Conservation (phyloP, 2,329 filamentous ascomycete genomes). For the Apiospora sp. region DNA sequence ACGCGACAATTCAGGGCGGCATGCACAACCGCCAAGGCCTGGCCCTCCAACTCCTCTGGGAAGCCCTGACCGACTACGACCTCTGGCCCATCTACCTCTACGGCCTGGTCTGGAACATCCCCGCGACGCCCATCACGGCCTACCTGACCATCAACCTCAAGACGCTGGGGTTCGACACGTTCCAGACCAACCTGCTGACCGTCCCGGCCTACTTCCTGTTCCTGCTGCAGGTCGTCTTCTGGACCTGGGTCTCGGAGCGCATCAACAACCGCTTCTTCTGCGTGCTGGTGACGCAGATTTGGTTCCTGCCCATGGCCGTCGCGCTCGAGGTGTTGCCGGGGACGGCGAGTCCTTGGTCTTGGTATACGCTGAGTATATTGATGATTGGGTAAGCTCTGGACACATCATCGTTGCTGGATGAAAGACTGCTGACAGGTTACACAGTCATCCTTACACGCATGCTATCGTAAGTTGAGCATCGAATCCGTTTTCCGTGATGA, state of each 20-base stretch:
- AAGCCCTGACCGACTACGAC: constrained; percentile 61
- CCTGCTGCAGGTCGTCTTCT: constrained; percentile 50
- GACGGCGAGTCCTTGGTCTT: constrained; percentile 50
- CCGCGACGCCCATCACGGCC: constrained; percentile 34
- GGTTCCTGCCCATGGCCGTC: constrained; percentile 60
- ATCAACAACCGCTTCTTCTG: constrained; percentile 44
- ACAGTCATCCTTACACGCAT: constrained; percentile 50
- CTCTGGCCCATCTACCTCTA: constrained; percentile 64
- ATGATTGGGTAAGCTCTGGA: constrained; percentile 48
- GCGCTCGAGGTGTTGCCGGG: constrained; percentile 51
- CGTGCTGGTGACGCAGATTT: constrained; percentile 53
- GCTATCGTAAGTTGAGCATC: constrained; percentile 41
- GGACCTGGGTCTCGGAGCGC: constrained; percentile 54
- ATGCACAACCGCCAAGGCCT: constrained; percentile 67
- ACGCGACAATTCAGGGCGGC: constrained; percentile 43
- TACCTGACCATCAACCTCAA: constrained; percentile 33
- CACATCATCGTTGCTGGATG: neutral
- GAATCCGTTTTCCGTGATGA: constrained; percentile 26
- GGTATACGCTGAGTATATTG: constrained; percentile 54
- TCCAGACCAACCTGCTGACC: constrained; percentile 57
- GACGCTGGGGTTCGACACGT: constrained; percentile 31
- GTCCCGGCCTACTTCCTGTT: constrained; percentile 55
- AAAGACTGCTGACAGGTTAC: neutral
- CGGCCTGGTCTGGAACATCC: constrained; percentile 42
- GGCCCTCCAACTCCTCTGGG: constrained; percentile 55